phyloP scores from a whole-genome alignment of 768 basidiomycete species.

The Candolleomyces aberdarensis region DNA sequence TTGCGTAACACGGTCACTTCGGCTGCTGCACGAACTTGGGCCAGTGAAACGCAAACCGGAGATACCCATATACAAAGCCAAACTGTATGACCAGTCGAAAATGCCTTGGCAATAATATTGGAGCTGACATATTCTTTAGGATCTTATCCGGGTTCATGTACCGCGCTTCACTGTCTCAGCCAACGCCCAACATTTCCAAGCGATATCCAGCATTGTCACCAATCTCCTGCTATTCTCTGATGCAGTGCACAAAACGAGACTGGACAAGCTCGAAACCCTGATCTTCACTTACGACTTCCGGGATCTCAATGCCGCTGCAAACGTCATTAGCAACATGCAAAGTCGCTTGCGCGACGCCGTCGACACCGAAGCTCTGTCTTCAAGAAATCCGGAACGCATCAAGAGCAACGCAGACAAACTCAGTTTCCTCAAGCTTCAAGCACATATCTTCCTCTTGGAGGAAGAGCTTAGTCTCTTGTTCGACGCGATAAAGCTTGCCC shows the following conservation, averaged over 20 bases:
- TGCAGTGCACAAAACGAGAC: slow-evolving; percentile 72
- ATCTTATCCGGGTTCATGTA: slow-evolving; percentile 76
- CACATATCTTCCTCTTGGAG: slow-evolving; percentile 66
- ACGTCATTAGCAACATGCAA: slow-evolving; percentile 72
- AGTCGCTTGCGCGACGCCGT: slow-evolving; percentile 61
- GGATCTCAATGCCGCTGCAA: slow-evolving; percentile 66
- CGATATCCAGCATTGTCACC: slow-evolving; percentile 83
- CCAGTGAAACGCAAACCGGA: slow-evolving; percentile 28
- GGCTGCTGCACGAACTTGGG: slow-evolving; percentile 32
- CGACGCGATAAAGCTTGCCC: slow-evolving; percentile 80
- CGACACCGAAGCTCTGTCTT: slow-evolving; percentile 43
- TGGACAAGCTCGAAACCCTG: slow-evolving; percentile 77
- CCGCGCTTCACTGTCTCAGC: slow-evolving; percentile 88
- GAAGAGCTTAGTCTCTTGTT: slow-evolving; percentile 84
- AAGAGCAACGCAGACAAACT: slow-evolving; percentile 44
- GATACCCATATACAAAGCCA: slow-evolving; percentile 32
- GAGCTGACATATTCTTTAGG: slow-evolving; percentile 39
- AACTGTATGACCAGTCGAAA: slow-evolving; percentile 18
- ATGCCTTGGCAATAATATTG: not conserved
- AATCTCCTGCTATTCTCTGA: slow-evolving; percentile 90
- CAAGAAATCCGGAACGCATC: slow-evolving; percentile 36
- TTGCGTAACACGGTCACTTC: slow-evolving; percentile 70
- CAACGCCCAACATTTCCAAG: slow-evolving; percentile 75
- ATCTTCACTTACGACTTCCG: slow-evolving; percentile 88
- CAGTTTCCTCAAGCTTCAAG: slow-evolving; percentile 65